phyloP scores from a whole-genome alignment of 2,329 filamentous ascomycete species.

The Epichloe baconii region DNA sequence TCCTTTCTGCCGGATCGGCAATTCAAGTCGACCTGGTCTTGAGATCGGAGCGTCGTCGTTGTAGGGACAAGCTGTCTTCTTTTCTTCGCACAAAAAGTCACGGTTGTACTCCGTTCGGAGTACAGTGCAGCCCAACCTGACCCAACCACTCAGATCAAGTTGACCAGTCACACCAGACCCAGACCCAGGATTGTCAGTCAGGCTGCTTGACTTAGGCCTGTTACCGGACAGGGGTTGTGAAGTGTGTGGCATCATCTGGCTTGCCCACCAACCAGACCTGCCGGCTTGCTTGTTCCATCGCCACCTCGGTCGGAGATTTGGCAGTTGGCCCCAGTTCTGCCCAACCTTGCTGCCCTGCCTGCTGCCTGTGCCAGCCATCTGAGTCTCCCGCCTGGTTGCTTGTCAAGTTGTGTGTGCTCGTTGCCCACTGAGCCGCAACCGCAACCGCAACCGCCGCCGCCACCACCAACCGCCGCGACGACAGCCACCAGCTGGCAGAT shows the following conservation, averaged over 20 bases:
- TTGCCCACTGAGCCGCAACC: not conserved
- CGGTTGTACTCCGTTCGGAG: not conserved
- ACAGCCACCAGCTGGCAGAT: no score
- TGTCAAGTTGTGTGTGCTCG: no score
- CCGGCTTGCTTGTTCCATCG: not conserved
- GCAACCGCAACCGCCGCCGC: not conserved
- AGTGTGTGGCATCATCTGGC: not conserved
- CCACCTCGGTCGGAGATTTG: not conserved
- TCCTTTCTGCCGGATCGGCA: not conserved
- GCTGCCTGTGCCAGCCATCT: no score
- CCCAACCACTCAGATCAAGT: not conserved
- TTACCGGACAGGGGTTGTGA: not conserved
- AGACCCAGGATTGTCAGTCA: not conserved
- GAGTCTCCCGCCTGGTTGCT: no score
- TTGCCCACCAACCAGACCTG: not conserved
- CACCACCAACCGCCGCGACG: not conserved
- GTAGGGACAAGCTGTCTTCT: no score
- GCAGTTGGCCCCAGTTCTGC: not conserved
- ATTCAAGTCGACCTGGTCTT: not conserved
- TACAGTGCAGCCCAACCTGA: constrained; percentile 3
- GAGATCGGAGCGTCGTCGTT: no score
- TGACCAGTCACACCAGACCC: not conserved
- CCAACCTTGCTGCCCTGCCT: not conserved
- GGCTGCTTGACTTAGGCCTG: not conserved
- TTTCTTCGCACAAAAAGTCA: not conserved